Evolutionary conservation across 257 asterid genomes (phyloP).

Genomic region (Solanum arcanum): DNA sequence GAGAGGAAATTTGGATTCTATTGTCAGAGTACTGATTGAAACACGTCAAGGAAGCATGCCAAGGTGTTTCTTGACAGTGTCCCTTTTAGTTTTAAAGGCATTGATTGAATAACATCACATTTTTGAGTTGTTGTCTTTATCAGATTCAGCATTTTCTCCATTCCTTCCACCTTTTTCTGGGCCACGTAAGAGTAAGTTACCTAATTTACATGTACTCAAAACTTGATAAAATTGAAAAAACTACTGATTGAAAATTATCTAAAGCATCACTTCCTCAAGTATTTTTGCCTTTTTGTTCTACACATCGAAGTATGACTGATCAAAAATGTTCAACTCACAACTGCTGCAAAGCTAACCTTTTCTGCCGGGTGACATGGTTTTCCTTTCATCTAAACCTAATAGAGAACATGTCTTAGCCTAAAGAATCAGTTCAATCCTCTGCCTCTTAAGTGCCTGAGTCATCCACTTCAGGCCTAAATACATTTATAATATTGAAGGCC

Average conservation of each 20-base stretch:
- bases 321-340: not conserved
- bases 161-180: not conserved
- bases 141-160: not conserved
- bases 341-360: not conserved
- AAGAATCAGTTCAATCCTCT: not conserved
- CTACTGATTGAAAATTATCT: not conserved
- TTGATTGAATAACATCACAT: not conserved
- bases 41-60: not conserved
- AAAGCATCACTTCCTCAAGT: not conserved
- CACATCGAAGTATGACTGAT: not conserved
- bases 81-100: not conserved
- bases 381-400: not conserved
- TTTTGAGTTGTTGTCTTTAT: not conserved
- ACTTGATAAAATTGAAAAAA: not conserved
- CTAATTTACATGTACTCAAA: not conserved
- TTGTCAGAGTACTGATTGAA: not conserved
- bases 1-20: not conserved
- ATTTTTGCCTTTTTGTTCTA: not conserved
- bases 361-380: not conserved
- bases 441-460: not conserved
- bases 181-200: not conserved
- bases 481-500: no score
- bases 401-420: not conserved
- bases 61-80: not conserved
- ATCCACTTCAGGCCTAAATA: not conserved